Conservation (phyloP, 2,329 filamentous ascomycete genomes). For the Thelonectria rubi region DNA sequence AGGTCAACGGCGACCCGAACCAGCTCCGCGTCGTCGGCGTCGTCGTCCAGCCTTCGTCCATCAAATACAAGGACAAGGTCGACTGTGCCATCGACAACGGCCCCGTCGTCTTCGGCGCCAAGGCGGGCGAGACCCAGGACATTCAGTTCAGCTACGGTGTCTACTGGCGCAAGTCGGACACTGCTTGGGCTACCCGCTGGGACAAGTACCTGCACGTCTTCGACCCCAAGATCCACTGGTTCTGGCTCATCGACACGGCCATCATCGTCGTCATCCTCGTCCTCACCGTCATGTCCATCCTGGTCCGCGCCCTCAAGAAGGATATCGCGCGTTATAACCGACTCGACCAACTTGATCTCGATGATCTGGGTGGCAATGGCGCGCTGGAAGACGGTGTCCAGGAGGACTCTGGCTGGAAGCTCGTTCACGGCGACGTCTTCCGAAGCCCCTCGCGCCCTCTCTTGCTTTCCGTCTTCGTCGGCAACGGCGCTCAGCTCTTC, state of each 20-base stretch:
- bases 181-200: slow-evolving; percentile 96
- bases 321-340: slow-evolving; percentile 98
- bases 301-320: slow-evolving; percentile 87
- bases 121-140: slow-evolving; percentile 58
- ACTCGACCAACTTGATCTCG: slow-evolving; percentile 87
- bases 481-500: slow-evolving; percentile 95
- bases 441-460: slow-evolving; percentile 84
- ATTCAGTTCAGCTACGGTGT: slow-evolving; percentile 94
- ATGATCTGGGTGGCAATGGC: slow-evolving; percentile 84
- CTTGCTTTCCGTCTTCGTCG: slow-evolving; percentile 85
- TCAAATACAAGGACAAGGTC: slow-evolving; percentile 63
- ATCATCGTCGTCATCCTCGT: slow-evolving; percentile 93
- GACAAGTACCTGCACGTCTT: slow-evolving; percentile 98
- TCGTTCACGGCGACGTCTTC: slow-evolving; percentile 98
- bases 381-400: slow-evolving; percentile 90
- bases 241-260: slow-evolving; percentile 95
- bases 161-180: slow-evolving; percentile 83
- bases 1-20: slow-evolving; percentile 70
- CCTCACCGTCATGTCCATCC: slow-evolving; percentile 90
- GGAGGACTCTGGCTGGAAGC: slow-evolving; percentile 98
- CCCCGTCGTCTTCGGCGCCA: slow-evolving; percentile 70
- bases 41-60: slow-evolving; percentile 83
- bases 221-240: slow-evolving; percentile 99
- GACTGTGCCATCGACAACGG: slow-evolving; percentile 70
- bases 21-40: slow-evolving; percentile 92